A percentile compares a stretch with the other conserved stretches of the same genome.
These are phyloP conservation scores for Schizonepeta tenuifolia DNA, from an alignment of 257 asterid genomes.

Conservation along the genomic window DNA sequence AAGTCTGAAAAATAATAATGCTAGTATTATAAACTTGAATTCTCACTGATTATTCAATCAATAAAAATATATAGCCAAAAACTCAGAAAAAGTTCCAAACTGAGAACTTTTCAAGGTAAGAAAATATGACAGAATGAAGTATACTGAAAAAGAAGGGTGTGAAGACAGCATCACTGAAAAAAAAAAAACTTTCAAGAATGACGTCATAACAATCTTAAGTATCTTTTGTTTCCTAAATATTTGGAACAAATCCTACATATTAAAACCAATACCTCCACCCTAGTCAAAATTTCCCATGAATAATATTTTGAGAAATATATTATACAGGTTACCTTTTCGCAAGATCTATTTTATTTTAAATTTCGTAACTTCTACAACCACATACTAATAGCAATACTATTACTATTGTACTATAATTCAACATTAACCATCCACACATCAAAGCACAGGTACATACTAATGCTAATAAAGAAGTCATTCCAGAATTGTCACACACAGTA, in stretches of 20 bases:
- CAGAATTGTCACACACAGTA: not conserved
- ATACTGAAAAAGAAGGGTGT: not conserved
- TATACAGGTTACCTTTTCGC: not conserved
- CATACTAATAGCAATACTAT: not conserved
- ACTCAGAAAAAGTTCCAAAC: not conserved
- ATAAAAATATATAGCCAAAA: not conserved
- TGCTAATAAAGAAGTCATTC: not conserved
- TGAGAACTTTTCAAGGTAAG: not conserved
- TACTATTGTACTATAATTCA: not conserved
- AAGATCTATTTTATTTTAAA: not conserved
- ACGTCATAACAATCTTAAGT: constrained; percentile 4
- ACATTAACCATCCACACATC: not conserved
- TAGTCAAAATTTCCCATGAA: not conserved
- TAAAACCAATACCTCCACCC: constrained; percentile 8
- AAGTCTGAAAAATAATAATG: not conserved
- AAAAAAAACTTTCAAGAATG: constrained; percentile 8
- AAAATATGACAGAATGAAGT: not conserved
- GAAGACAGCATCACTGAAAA: not conserved
- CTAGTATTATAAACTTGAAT: not conserved
- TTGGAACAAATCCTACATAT: not conserved
- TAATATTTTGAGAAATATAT: not conserved
- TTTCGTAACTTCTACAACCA: not conserved
- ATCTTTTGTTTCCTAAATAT: not conserved
- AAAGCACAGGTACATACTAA: not conserved
- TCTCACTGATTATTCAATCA: not conserved